Base-by-base conservation (phyloP, 1,284 basidiomycete species). In the Vanrija sp. region DNA sequence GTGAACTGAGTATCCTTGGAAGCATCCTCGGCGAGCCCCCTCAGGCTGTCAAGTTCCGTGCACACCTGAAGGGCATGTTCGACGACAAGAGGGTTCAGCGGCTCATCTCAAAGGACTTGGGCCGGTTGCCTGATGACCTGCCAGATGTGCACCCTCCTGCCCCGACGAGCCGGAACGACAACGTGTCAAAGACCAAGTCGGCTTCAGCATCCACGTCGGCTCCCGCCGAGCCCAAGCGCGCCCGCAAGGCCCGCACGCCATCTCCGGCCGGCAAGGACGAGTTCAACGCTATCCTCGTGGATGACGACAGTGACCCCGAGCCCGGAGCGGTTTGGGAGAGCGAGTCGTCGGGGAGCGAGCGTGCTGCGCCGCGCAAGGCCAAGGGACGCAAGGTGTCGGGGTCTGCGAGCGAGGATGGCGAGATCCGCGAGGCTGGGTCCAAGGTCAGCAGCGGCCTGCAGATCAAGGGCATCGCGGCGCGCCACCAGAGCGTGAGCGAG, bases 1-100 rank as follows among this genome's bases (percentile, higher is more conserved):
- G 85, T 47, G 84, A 86, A 44, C 79, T 88, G 80, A 91, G 88
- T 66, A 85, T 96, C 45, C 73, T 96, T 20, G 83, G 84, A 3
- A 85, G 81, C 45, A 84, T 96, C 22, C 80, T 96, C 77, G 87
- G 87, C 31, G 82, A 95, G 6, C 86, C 87, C 1, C 85, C 87
- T 65, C 87, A 92, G 78, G 89, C 89, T 57, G 64, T 83, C 24
- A 47, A 31, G 39, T 51, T 54, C 47, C 51, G 49, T 20, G 36
- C 27, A 24, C 41, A 42, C 8, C 47, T 57, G 39, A 35, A 44
- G 9, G 9, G 36, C 7, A 47, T 59, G 14, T 20, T 49, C 49
- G 24, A 12, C 5, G 31, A 23, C 2, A 31, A 46, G 16, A 6
- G n/a, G 6, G 36, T 55, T 6, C 27, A 49, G 39, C 19, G 36